A percentile compares a stretch with the other conserved stretches of the same genome.
Evolutionary conservation across 495 filamentous ascomycete species (phyloP).

Genomic region (Trichoderma orchidacearum): DNA sequence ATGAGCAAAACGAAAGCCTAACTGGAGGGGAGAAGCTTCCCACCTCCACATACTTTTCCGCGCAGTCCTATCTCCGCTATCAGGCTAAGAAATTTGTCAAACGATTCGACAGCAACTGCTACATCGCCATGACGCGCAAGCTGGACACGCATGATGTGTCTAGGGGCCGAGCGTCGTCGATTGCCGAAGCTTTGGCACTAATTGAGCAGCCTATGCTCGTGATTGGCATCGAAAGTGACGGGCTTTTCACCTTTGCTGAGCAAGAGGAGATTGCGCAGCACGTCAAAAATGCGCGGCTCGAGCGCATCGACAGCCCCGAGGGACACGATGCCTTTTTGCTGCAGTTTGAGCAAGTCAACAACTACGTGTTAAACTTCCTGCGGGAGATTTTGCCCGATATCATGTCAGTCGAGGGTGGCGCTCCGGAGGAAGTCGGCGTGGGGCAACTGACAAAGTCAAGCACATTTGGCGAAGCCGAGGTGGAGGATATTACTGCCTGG

Average conservation of each 20-base stretch:
- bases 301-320: conserved; percentile 83
- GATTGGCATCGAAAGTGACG: conserved; percentile 86
- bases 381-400: conserved; percentile 72
- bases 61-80: conserved; percentile 96
- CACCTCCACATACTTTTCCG: conserved; percentile 83
- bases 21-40: conserved; percentile 32
- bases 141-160: conserved; percentile 97
- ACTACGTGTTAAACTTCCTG: conserved; percentile 73
- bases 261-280: conserved; percentile 79
- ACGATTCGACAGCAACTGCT: conserved; percentile 95
- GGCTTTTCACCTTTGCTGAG: conserved; percentile 91
- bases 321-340: conserved; percentile 94
- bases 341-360: conserved; percentile 94
- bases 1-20: conserved; percentile 21
- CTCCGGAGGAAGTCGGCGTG: conserved; percentile 27
- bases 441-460: conserved; percentile 58
- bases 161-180: conserved; percentile 47
- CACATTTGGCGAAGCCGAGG: conserved; percentile 88
- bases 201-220: conserved; percentile 83
- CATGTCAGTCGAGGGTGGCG: conserved; percentile 50
- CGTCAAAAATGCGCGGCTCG: conserved; percentile 63
- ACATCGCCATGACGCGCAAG: conserved; percentile 96
- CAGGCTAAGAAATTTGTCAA: conserved; percentile 94
- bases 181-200: conserved; percentile 59
- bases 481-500: conserved; percentile 96